Evolutionary conservation across 129 eudicot species (phyloP).

Genomic region (Oenanthe sinensis): DNA sequence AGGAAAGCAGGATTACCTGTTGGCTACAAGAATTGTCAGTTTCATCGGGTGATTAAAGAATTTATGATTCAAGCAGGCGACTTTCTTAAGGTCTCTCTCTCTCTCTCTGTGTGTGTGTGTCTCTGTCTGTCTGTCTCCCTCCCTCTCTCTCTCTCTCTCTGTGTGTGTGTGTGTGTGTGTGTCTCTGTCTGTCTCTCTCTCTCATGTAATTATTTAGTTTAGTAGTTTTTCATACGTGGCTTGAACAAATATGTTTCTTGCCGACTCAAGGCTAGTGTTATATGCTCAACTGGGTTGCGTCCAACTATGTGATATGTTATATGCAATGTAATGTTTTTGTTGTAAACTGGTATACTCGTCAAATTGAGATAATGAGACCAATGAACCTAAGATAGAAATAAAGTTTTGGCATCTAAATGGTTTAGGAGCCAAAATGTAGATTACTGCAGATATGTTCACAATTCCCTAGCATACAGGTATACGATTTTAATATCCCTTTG

Average conservation of each 20-base stretch:
- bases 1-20: constrained; percentile 92
- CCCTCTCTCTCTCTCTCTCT: constrained; percentile 14
- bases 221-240: not conserved
- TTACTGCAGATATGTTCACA: too few species aligned
- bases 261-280: not conserved
- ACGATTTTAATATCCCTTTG: too few species aligned
- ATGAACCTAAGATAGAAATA: too few species aligned
- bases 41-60: constrained; percentile 94
- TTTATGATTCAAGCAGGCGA: constrained; percentile 98
- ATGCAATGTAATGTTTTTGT: not conserved
- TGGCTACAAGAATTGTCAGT: constrained; percentile 93
- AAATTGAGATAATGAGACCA: too few species aligned
- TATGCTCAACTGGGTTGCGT: not conserved
- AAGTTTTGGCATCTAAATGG: too few species aligned
- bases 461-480: too few species aligned
- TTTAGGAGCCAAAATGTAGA: too few species aligned
- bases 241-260: not conserved
- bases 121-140: not conserved
- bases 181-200: constrained; percentile 20
- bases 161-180: too few species aligned
- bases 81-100: constrained; percentile 57
- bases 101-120: too few species aligned
- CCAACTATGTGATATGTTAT: not conserved
- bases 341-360: not conserved
- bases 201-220: too few species aligned